Evolutionary conservation across 2,329 filamentous ascomycete genomes (phyloP).

Genomic region (Emergomyces pasteurianus): DNA sequence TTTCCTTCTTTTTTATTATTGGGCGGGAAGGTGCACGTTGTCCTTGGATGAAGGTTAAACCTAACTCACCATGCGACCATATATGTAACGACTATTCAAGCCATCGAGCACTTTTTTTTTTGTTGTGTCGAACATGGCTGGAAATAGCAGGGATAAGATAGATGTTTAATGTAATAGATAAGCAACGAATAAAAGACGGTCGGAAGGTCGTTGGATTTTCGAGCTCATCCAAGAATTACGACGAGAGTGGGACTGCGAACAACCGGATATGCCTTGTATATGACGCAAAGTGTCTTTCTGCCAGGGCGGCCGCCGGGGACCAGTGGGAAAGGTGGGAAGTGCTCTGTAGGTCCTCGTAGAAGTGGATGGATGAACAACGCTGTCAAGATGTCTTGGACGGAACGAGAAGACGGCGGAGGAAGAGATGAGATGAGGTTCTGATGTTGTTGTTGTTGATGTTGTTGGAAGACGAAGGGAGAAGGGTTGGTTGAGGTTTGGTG

Average conservation of each 20-base stretch:
- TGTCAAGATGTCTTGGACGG: neutral
- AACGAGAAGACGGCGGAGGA: neutral
- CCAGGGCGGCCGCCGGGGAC: no score
- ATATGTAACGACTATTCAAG: slow-evolving; percentile 37
- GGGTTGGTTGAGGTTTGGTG: no score
- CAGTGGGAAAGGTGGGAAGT: neutral
- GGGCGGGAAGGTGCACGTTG: neutral
- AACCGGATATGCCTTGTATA: neutral
- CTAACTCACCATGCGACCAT: slow-evolving; percentile 31
- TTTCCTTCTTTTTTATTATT: neutral
- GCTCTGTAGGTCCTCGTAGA: neutral
- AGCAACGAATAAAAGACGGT: neutral
- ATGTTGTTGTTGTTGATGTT: neutral
- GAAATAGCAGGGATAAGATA: slow-evolving; percentile 8
- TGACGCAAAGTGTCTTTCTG: neutral
- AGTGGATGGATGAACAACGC: neutral
- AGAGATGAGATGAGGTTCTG: neutral
- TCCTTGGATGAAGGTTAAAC: neutral
- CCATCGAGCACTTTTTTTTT: slow-evolving; percentile 33
- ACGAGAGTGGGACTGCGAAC: neutral
- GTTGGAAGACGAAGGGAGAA: neutral
- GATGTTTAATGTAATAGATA: slow-evolving; percentile 13
- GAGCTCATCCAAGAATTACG: neutral
- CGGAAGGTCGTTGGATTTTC: neutral
- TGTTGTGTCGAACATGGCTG: slow-evolving; percentile 29